Base-by-base conservation (phyloP, 371 early-diverging fungal species). In the Synchytrium microbalum region DNA sequence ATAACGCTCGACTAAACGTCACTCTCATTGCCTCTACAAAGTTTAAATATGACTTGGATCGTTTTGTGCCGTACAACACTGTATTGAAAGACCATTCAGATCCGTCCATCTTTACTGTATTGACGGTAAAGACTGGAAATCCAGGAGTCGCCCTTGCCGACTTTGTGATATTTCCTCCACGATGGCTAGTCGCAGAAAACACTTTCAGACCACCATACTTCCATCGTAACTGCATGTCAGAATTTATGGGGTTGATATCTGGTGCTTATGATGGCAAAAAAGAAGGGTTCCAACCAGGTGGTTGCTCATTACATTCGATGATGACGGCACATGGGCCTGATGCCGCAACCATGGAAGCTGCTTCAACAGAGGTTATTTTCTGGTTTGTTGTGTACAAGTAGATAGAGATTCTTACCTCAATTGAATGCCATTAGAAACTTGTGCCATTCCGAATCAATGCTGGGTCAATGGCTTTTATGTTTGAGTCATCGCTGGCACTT, bases 291-390 rank as follows among this genome's bases (percentile, higher is more conserved):
- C 73, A 86, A 30, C 95, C 96, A 16, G 96, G 98, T 26, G 96
- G 98, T 60, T 95, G 87, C 19, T 91, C 92, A 3, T 63, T 81
- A 26, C 81, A 81, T 69, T 64, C 85, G 61, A 82, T 83, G 58
- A 91, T 94, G 92, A 88, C 92, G 0, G 89, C 95, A 23, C 98
- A 97, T 71, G 94, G 96, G 0, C 98, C 98, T 2, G 96, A 96
- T 70, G 83, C 88, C 2, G 79, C 82, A 14, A 91, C 93, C 0
- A 92, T 93, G 67, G 82, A 84, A 54, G 81, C 75, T 29, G 96
- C 90, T 24, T 81, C 83, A 32, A 82, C 74, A 2, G 90, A 86
- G n/a, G n/a, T n/a, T n/a, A n/a, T n/a, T n/a, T n/a, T n/a, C n/a
- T n/a, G n/a, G n/a, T n/a, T n/a, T n/a, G n/a, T n/a, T n/a, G n/a